Conservation (phyloP, 1,139 yeast genomes). For the Wickerhamomyces sp. region DNA sequence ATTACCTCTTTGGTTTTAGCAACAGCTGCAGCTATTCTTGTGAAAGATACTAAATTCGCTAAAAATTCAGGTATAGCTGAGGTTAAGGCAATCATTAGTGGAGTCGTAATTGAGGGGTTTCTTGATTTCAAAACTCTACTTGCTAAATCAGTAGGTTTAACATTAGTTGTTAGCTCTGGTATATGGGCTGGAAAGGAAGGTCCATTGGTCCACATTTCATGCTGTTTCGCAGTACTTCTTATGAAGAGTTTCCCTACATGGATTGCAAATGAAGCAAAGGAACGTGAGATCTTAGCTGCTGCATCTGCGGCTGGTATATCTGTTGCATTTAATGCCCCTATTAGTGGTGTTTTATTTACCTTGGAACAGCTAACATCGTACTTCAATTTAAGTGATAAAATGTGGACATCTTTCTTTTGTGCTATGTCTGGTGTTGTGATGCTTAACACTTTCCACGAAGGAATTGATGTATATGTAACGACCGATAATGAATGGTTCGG, state of each 20-base stretch:
- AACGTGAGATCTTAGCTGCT: constrained; percentile 48
- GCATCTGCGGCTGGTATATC: constrained; percentile 94
- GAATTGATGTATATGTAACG: constrained; percentile 57
- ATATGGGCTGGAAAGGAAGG: constrained; percentile 93
- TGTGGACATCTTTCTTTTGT: constrained; percentile 82
- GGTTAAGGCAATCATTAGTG: constrained; percentile 89
- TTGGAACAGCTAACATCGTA: constrained; percentile 68
- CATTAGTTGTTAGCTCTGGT: constrained; percentile 78
- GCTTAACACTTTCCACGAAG: constrained; percentile 55
- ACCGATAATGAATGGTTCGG: constrained; percentile 73
- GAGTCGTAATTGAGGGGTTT: constrained; percentile 77
- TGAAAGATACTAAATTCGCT: constrained; percentile 73
- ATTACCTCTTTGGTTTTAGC: constrained; percentile 31
- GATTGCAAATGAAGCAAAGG: constrained; percentile 44
- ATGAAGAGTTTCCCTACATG: constrained; percentile 33
- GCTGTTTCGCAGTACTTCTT: constrained; percentile 52
- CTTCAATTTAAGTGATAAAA: constrained; percentile 55
- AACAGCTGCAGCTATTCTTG: constrained; percentile 35
- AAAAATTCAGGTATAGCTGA: constrained; percentile 98
- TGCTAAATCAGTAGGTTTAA: constrained; percentile 75
- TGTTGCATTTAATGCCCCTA: constrained; percentile 91
- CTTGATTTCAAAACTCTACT: constrained; percentile 70
- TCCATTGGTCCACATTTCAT: constrained; percentile 83
- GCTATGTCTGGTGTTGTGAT: constrained; percentile 72
- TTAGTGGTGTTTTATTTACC: constrained; percentile 89